Evolutionary conservation across 495 filamentous ascomycete genomes (phyloP).

Genomic region (Lasiosphaeria ovina): DNA sequence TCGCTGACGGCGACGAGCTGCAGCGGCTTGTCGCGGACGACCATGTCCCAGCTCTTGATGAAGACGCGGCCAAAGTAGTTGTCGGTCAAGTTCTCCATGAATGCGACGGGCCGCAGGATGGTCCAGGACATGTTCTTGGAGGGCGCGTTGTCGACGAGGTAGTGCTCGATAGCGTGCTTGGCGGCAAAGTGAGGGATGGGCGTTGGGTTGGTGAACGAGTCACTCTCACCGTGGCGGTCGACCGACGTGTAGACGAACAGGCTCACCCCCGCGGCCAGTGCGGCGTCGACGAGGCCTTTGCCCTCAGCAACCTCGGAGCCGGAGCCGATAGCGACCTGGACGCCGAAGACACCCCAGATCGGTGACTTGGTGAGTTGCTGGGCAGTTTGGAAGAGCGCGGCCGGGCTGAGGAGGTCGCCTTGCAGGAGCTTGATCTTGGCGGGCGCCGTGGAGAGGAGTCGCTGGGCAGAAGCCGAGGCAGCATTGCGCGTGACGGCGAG

Average conservation of each 20-base stretch:
- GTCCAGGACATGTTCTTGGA: conserved; percentile 49
- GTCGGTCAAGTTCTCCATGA: conserved; percentile 57
- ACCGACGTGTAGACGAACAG: conserved; percentile 63
- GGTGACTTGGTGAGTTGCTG: conserved; percentile 33
- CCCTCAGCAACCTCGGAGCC: conserved; percentile 54
- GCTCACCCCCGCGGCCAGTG: conserved; percentile 52
- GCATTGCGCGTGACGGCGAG: conserved; percentile 62
- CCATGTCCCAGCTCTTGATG: conserved; percentile 41
- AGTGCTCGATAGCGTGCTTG: conserved; percentile 60
- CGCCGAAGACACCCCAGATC: conserved; percentile 51
- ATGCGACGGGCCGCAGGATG: conserved; percentile 54
- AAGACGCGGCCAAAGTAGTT: conserved; percentile 56
- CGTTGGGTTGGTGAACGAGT: conserved; percentile 50
- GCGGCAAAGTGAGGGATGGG: conserved; percentile 58
- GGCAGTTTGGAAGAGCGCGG: conserved; percentile 48
- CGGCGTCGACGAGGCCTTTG: conserved; percentile 54
- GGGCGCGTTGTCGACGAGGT: conserved; percentile 43
- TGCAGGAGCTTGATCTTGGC: conserved; percentile 52
- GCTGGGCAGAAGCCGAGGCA: conserved; percentile 47
- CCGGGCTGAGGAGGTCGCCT: conserved; percentile 50
- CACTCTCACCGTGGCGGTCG: conserved; percentile 55
- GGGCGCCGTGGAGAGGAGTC: conserved; percentile 41
- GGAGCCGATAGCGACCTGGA: conserved; percentile 38
- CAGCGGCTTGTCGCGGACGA: conserved; percentile 44
- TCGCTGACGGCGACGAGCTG: conserved; percentile 54